Base-by-base conservation (phyloP, 2,329 filamentous ascomycete genomes). In the Colletotrichum somersetense region DNA sequence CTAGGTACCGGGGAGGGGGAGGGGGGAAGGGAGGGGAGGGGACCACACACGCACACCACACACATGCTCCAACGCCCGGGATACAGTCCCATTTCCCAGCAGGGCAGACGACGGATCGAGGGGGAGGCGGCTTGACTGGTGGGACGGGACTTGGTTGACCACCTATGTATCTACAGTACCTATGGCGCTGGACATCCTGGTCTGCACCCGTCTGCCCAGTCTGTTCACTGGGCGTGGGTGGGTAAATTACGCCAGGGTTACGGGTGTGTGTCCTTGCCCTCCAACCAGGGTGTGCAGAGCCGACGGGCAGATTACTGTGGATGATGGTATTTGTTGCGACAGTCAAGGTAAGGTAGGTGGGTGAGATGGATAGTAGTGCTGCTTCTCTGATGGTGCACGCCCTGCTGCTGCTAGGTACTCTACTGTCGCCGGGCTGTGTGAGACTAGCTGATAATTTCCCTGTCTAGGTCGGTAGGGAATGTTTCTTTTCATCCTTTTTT, bases 241-340 rank as follows among this genome's bases (percentile, higher is more conserved):
- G 67, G 67, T 67, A 66, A 71, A 58, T 73, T 73, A 44, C 66
- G 50, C 67, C 62, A 66, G 71, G 67, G 56, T 71, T 66, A 67
- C 66, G 66, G 61, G 66, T 72, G 70, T 67, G 67, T 71, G 71
- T 62, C 42, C 67, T 71, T 71, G 56, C 16, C 44, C 59, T 71
- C 65, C 69, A 72, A 68, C 65, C 59, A 65, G 66, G 46, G 66
- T 72, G 66, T 72, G 46, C 46, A 48, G 20, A 48, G 20, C 44
- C 66, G 48, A 44, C 53, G 44, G 52, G 61, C 61, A 62, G 46
- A 53, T 62, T 42, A 26, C 46, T 20, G 52, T 52, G 61, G 46
- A 30, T 53, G 46, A 33, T 62, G 61, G 59, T 33, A 62, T 33
- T 62, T 40, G 44, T 53, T 50, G 30, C 46, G 33, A 30, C 61